Base-by-base conservation (phyloP, 2,329 filamentous ascomycete species). In the Colletotrichum acutatum region DNA sequence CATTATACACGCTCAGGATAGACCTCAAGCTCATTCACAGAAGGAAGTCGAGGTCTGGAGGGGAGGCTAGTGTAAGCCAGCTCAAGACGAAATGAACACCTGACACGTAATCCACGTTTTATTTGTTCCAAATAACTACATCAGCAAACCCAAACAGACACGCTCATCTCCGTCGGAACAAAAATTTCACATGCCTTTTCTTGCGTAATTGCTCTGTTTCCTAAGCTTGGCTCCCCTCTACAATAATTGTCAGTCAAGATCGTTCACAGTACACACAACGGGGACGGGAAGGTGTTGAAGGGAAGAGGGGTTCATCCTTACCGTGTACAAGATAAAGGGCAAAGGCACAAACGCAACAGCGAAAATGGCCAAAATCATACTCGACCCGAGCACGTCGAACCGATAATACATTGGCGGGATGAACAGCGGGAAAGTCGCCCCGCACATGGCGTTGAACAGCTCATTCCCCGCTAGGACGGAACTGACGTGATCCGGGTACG, bases 241-340 rank as follows among this genome's bases (percentile, higher is more conserved):
- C 16, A 42, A n/a, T 32, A 1, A 3, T 1, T 24, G 24, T 72
- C 9, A 72, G 70, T 30, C 7, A 5, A 4, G 2, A 2, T 14
- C 32, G 8, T 42, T 42, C 53, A 19, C 2, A n/a, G 19, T 9
- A 2, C 0, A 58, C 0, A 53, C 46, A 9, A 16, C 12, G 12
- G 4, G 12, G 1, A 22, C 1, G 4, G 22, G n/a, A 11, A 37
- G 7, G 12, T 3, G n/a, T n/a, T 4, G 24, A 26, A 2, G 6
- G 3, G 30, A 66, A 32, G 4, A 7, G 3, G 32, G 24, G 70
- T 66, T 66, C 61, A 74, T 68, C 52, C 74, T 71, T 68, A 72
- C 68, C 73, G 74, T 70, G 52, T 74, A 75, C 74, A 73, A 8
- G 12, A 71, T n/a, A 5, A 61, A 73, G 1, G 71, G 71, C 26